Evolutionary conservation across 495 filamentous ascomycete species (phyloP).

Genomic region (Neurospora sp.): DNA sequence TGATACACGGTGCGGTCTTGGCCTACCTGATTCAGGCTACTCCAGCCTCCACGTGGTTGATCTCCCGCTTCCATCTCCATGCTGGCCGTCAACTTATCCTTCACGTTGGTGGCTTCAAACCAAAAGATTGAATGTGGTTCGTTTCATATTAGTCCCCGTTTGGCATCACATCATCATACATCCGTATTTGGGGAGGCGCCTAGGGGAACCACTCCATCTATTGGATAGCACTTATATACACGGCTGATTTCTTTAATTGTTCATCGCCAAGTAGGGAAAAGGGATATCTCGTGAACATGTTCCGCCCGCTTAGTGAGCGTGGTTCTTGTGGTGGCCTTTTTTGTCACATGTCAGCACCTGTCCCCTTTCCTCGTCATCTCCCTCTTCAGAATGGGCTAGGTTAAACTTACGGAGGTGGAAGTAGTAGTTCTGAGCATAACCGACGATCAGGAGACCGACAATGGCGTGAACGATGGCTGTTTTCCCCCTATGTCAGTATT

Average conservation of each 20-base stretch:
- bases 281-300: conserved; percentile 2
- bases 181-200: neutral
- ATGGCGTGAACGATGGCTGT: conserved; percentile 83
- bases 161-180: neutral
- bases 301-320: conserved; percentile 65
- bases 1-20: neutral
- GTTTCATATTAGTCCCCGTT: neutral
- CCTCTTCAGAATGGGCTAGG: too few species aligned
- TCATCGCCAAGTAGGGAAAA: conserved; percentile 12
- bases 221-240: conserved; percentile 38
- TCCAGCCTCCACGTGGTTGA: neutral
- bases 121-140: neutral
- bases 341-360: neutral
- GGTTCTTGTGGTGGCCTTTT: conserved; percentile 97
- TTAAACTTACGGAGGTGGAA: conserved; percentile 86
- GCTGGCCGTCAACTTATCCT: neutral
- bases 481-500: conserved; percentile 15
- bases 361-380: neutral
- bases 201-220: conserved; percentile 19
- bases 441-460: conserved; percentile 58
- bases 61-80: neutral
- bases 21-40: neutral
- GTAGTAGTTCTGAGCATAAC: conserved; percentile 97
- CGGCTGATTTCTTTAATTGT: conserved; percentile 4
- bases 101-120: neutral